Evolutionary conservation across 805 yeast species (phyloP).

Genomic region (Naumovozyma dairenensis): DNA sequence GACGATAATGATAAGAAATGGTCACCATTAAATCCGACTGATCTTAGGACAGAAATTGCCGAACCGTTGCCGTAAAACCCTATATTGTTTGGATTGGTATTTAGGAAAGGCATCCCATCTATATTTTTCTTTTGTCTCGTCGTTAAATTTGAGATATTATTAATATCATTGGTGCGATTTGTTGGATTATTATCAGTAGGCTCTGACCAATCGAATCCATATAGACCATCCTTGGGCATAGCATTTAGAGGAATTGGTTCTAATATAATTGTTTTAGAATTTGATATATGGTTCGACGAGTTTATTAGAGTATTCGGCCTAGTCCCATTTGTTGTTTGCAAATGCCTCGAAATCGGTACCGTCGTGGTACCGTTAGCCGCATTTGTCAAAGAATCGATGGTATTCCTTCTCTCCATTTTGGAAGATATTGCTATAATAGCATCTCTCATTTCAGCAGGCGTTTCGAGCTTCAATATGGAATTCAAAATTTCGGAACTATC

Average conservation of each 20-base stretch:
- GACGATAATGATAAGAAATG: slow-evolving; percentile 1
- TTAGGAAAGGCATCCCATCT: slow-evolving; percentile 61
- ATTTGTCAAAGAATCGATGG: not conserved
- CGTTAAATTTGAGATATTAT: no score
- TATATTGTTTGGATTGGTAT: slow-evolving; percentile 40
- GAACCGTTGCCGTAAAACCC: slow-evolving; percentile 64
- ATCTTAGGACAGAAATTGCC: slow-evolving; percentile 43
- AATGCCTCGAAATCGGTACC: no score
- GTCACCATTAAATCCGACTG: slow-evolving; percentile 32
- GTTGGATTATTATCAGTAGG: slow-evolving; percentile 25
- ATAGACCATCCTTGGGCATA: slow-evolving; percentile 36
- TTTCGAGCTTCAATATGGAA: slow-evolving; percentile 6
- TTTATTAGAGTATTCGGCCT: no score
- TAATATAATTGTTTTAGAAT: no score
- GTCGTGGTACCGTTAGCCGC: not conserved
- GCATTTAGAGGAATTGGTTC: slow-evolving; percentile 15
- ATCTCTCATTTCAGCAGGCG: slow-evolving; percentile 5
- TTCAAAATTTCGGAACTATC: slow-evolving; percentile 6
- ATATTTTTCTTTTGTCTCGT: no score
- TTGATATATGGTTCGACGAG: no score
- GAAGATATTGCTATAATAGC: no score
- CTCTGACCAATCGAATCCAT: slow-evolving; percentile 54
- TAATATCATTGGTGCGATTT: not conserved
- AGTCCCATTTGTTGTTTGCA: no score
- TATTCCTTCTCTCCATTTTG: not conserved